Base-by-base conservation (phyloP, 2,329 filamentous ascomycete species). In the Sphaerulina vaccinii region DNA sequence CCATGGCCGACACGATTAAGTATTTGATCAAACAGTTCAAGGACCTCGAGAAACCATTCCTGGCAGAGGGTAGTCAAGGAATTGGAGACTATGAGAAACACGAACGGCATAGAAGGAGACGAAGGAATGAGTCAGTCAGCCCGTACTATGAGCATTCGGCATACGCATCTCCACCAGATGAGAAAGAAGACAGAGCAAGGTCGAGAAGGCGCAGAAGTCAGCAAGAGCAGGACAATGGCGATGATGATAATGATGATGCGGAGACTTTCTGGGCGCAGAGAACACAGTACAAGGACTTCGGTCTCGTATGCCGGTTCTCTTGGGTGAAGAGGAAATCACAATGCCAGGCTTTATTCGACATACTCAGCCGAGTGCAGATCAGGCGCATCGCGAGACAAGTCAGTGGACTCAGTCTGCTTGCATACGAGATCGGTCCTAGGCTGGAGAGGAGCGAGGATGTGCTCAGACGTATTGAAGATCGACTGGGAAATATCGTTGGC, bases 251-350 rank as follows among this genome's bases (percentile, higher is more conserved):
- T 3, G 68, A 61, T n/a, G 65, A 65, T 2, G 68, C 68, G 24
- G 57, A 65, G 18, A 50, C 43, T 2, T 65, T 58, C 36, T 65
- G 63, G 62, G 61, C 65, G 33, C 64, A 65, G 49, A 52, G 62
- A 21, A 60, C 56, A 2, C 52, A 69, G 40, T 74, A 74, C 48
- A 58, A 58, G 10, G 59, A 66, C 1, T 68, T 69, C 33, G 66
- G 65, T 4, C 58, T 72, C 1, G 58, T 60, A 21, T 65, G 68
- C 54, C 56, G 73, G 9, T 64, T 68, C 45, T 35, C 65, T 11
- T 74, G 72, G 72, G 52, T 74, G 37, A 57, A 62, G 32, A 61
- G 52, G 42, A 73, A 73, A 51, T 56, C 62, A 2, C 65, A 68
- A 36, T 69, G 69, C 10, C 59, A 70, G 42, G 57, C 54, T n/a